Evolutionary conservation across 805 yeast species (phyloP).

Genomic region (Lachancea waltii): DNA sequence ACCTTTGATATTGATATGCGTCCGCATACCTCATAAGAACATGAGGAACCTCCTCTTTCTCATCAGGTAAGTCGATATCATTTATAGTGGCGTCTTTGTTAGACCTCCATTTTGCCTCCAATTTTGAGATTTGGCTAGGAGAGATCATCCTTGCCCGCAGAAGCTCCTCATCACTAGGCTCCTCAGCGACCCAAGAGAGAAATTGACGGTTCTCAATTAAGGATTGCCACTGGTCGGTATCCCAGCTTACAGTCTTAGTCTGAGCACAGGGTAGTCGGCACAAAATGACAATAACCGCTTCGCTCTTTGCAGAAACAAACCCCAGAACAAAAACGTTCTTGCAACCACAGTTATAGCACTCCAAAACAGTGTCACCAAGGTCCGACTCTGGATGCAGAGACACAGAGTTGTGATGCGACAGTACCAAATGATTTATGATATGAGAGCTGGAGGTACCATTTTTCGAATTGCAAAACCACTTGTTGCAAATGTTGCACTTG

Average conservation of each 20-base stretch:
- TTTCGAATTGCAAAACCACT: slow-evolving; percentile 86
- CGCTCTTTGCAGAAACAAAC: slow-evolving; percentile 79
- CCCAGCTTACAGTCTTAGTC: slow-evolving; percentile 73
- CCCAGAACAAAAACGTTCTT: slow-evolving; percentile 77
- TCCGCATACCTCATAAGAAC: slow-evolving; percentile 71
- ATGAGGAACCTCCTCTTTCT: slow-evolving; percentile 58
- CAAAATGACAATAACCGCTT: slow-evolving; percentile 76
- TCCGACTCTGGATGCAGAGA: slow-evolving; percentile 74
- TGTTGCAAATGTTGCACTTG: slow-evolving; percentile 67
- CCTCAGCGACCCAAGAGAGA: slow-evolving; percentile 73
- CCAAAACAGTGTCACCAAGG: slow-evolving; percentile 79
- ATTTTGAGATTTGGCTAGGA: slow-evolving; percentile 56
- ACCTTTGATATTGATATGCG: slow-evolving; percentile 77
- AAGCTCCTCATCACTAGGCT: slow-evolving; percentile 59
- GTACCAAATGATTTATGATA: slow-evolving; percentile 76
- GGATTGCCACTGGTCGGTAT: slow-evolving; percentile 80
- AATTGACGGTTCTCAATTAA: slow-evolving; percentile 73
- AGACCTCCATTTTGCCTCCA: slow-evolving; percentile 78
- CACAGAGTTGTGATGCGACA: slow-evolving; percentile 70
- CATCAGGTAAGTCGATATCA: slow-evolving; percentile 51
- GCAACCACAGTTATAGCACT: slow-evolving; percentile 87
- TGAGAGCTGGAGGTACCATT: slow-evolving; percentile 60
- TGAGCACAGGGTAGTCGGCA: slow-evolving; percentile 89
- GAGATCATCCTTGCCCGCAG: slow-evolving; percentile 51
- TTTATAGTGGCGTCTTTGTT: slow-evolving; percentile 65